These are phyloP conservation scores for Garcia nutans DNA, from an alignment of 345 rosid genomes.

Conservation along the genomic window DNA sequence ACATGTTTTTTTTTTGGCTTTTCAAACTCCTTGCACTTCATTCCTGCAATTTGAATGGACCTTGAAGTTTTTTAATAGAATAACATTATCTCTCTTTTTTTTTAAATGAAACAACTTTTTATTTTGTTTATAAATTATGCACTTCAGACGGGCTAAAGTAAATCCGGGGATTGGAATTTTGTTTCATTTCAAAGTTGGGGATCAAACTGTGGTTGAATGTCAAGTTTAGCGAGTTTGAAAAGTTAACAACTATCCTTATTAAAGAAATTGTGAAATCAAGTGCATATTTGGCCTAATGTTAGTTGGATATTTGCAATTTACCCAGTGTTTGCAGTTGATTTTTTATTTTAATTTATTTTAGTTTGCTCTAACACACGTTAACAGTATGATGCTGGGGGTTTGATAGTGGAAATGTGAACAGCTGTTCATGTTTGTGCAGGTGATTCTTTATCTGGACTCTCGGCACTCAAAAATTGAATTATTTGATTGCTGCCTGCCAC, in stretches of 20 bases:
- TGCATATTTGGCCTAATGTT: neutral
- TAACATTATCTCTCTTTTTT: neutral
- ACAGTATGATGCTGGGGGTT: neutral
- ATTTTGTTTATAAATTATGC: neutral
- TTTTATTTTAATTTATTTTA: no score
- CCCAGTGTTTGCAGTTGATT: neutral
- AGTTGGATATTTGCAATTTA: neutral
- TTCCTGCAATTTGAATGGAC: conserved; percentile 32
- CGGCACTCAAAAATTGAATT: no score
- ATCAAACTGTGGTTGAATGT: neutral
- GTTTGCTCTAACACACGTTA: neutral
- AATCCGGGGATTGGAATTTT: neutral
- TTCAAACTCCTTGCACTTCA: conserved; percentile 36
- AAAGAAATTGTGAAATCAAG: neutral
- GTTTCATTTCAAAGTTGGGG: neutral
- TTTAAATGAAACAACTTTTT: neutral
- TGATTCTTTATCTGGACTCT: neutral
- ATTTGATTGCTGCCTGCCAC: neutral
- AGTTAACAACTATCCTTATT: neutral
- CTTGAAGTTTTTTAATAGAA: neutral
- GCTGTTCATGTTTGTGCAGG: neutral
- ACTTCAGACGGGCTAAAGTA: neutral
- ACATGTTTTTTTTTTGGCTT: neutral
- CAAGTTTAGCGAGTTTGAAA: neutral
- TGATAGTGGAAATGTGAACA: neutral